Evolutionary conservation across 225 moss, liverwort and hornwort species (phyloP).

Genomic region (Physcomitrellopsis africana): DNA sequence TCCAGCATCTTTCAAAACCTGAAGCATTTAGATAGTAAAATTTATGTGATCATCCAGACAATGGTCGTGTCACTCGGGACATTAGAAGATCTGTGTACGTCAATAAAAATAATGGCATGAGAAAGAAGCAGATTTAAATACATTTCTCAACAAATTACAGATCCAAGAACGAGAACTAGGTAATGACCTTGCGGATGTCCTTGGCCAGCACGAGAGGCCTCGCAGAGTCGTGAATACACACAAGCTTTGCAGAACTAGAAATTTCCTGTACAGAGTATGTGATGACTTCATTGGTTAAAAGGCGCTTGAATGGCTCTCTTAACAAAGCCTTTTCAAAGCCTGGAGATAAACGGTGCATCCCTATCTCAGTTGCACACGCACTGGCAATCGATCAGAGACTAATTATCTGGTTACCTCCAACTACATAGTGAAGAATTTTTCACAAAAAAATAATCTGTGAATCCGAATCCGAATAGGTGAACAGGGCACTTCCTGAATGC

Average conservation of each 20-base stretch:
- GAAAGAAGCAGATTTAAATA: background rate
- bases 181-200: slow-evolving; percentile 74
- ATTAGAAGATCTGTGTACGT: background rate
- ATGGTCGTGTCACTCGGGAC: background rate
- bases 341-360: background rate
- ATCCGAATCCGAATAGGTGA: background rate
- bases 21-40: slow-evolving; percentile 8
- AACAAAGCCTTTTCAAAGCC: background rate
- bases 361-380: background rate
- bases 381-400: background rate
- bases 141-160: background rate
- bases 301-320: background rate
- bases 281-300: slow-evolving; percentile 6
- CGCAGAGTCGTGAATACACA: slow-evolving; percentile 93
- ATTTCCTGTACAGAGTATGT: slow-evolving; percentile 55
- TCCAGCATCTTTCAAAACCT: slow-evolving; percentile 87
- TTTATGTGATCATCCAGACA: background rate
- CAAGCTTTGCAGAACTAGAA: slow-evolving; percentile 71
- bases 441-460: background rate
- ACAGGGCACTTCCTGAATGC: no score
- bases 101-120: background rate
- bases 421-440: no score
- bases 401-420: background rate
- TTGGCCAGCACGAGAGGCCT: slow-evolving; percentile 75
- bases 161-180: background rate